Base-by-base conservation (phyloP, 495 filamentous ascomycete genomes). In the Trichoderma orchidacearum region DNA sequence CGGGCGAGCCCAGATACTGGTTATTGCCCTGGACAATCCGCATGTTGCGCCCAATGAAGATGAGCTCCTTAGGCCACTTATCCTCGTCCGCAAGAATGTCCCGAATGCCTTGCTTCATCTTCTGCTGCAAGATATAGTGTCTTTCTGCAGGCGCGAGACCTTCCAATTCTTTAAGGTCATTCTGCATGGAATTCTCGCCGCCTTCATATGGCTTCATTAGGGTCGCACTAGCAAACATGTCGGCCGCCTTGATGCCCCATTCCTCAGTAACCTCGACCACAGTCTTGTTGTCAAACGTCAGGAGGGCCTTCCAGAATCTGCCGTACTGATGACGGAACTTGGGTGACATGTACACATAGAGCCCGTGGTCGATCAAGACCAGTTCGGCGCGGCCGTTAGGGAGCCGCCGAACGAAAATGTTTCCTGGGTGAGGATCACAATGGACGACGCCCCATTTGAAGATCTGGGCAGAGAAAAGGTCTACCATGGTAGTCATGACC, bases 401-500 rank as follows among this genome's bases (percentile, higher is more conserved):
- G 18, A 87, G 74, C 0, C 93, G 86, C 1, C 92, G 82, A 64
- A 96, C 86, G 71, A 98, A 94, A 64, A 98, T 94, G 68, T 98
- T 98, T 0, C 92, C 92, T 0, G 93, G 93, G 63, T 98, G 92
- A 2, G 92, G 92, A 66, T 98, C 92, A 68, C 90, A 95, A 71
- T 97, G 92, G 0, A 97, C 86, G 38, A 83, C 79, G 21, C 92
- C 92, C 84, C 88, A 96, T 58, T 95, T 82, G 72, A 96, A 97
- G 80, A 98, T 96, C 62, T 96, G 91, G 1, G 90, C 92, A 13
- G 85, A 87, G 74, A 97, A 97, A 18, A 96, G 75, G 64, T 95
- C 91, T 31, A 96, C 81, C 84, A 96, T 96, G 25, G 88, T 95
- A 3, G 85, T 86, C 92, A 97, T 97, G 48, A 94, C 87, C 45